Conservation (phyloP, 495 filamentous ascomycete genomes). For the Penicillium paradoxum region DNA sequence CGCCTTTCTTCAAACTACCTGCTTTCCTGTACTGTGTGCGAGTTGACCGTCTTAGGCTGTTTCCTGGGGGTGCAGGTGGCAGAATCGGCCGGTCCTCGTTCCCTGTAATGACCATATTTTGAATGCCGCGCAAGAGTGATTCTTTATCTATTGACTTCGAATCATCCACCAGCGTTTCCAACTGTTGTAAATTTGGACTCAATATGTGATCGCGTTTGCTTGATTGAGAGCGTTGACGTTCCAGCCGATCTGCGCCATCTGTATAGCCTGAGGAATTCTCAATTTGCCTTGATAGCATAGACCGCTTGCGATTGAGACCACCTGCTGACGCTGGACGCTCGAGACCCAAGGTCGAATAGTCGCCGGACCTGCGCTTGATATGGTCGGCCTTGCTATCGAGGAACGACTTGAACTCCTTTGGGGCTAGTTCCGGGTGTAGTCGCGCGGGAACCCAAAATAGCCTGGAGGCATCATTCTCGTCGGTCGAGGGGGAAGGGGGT, state of each 20-base stretch:
- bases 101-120: slow-evolving; percentile 45
- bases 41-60: slow-evolving; percentile 81
- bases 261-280: slow-evolving; percentile 70
- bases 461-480: slow-evolving; percentile 82
- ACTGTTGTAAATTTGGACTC: slow-evolving; percentile 56
- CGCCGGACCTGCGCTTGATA: slow-evolving; percentile 78
- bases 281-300: slow-evolving; percentile 91
- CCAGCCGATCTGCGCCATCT: slow-evolving; percentile 83
- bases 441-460: slow-evolving; percentile 95
- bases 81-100: slow-evolving; percentile 86
- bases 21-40: slow-evolving; percentile 80
- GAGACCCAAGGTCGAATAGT: slow-evolving; percentile 57
- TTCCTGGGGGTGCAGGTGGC: slow-evolving; percentile 63
- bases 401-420: slow-evolving; percentile 94
- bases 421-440: slow-evolving; percentile 90
- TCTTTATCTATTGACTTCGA: slow-evolving; percentile 52
- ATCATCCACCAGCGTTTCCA: slow-evolving; percentile 79
- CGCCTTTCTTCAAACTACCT: slow-evolving; percentile 77
- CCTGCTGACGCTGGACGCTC: slow-evolving; percentile 56
- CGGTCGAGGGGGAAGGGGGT: slow-evolving; percentile 64
- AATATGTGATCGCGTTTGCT: slow-evolving; percentile 49
- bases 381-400: slow-evolving; percentile 86
- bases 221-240: slow-evolving; percentile 64
- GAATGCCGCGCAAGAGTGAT: slow-evolving; percentile 31
- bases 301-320: slow-evolving; percentile 79